Evolutionary conservation across 1,284 basidiomycete genomes (phyloP), one percentile per base, ranked within the genome.

Genomic region (Cryptococcus sp.): DNA sequence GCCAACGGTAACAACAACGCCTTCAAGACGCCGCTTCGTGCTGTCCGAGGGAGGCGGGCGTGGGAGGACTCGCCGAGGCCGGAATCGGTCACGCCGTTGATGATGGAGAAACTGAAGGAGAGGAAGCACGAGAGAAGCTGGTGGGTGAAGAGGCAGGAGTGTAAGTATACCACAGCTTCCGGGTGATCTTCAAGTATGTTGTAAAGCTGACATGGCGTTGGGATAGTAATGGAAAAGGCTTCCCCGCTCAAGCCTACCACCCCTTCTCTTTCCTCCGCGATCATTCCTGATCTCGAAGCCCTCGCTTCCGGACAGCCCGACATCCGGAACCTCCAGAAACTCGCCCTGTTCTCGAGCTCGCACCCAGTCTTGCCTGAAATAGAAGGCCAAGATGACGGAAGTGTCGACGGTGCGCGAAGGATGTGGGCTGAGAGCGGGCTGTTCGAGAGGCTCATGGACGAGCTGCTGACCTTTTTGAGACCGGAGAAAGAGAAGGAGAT

Each of bases 1-100:
- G 50, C 44, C 4, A 9, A 36, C 45, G 46, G 39, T 12, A 56
- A 38, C 38, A 36, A 37, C 15, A 47, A 40, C 35, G 38, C 43
- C 5, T 59, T 49, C 23, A 49, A 50, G 40, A 63, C 61, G 11
- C 59, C 63, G 1, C 23, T 55, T 3, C 55, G 52, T n/a, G 33
- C 18, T 28, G 28, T 49, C 5, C 15, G 46, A 13, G 16, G 43
- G 7, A 42, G 60, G 35, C 57, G 58, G 33, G 50, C 53, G 12
- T 74, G 73, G 73, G 67, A 72, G 49, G 73, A 76, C 47, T 74
- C 72, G 6, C 73, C 73, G 1, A 56, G 62, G 45, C 59, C 58
- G 5, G 61, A 63, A 37, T 58, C 59, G 3, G 56, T 71, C 33
- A 71, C 68, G 12, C 69, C 69, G 16, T 33, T 59, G 47, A 64